Base-by-base conservation (phyloP, 805 yeast genomes). In the Saccharomycopsis amapae region DNA sequence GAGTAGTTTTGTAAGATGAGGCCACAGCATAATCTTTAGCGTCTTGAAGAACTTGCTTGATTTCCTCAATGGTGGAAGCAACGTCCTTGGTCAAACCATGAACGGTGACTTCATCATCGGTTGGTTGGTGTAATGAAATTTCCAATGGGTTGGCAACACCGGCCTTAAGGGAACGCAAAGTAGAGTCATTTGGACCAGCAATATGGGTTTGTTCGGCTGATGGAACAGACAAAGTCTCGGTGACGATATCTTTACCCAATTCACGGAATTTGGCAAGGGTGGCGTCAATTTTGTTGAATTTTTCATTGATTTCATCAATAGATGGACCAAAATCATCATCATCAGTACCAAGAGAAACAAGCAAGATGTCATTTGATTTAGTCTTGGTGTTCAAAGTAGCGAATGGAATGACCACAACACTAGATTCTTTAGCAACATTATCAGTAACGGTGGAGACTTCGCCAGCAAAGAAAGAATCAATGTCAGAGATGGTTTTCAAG, bases 321-420 rank as follows among this genome's bases (percentile, higher is more conserved):
- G 83, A 72, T 24, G 90, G 90, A 32, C 79, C 79, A 61, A 86
- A 86, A 56, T 85, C 95, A 40, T 78, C 82, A 10, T 55, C 69
- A 23, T 67, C 64, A 20, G 65, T 59, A 13, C 13, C 13, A 40
- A 59, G 54, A 20, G 75, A 72, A 43, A 85, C 75, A 38, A 93
- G 64, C 15, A 85, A 61, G 40, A 87, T 65, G 24, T 61, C 68
- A 7, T 55, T 57, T 30, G 67, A 61, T 47, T 62, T 62, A 34
- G 68, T 64, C 9, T 36, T 40, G 19, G 67, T 68, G 20, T 73
- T 64, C 42, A 77, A 60, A 43, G 63, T 56, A 25, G 79, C 79
- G 38, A 81, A 66, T 49, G 84, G 78, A 44, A 86, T 73, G 42
- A 79, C 75, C 9, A 75, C 66, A 38, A 81, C 79, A 24, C 72